Conservation (phyloP, 176 grass and related monocot genomes). For the Elaeis guineensis region DNA sequence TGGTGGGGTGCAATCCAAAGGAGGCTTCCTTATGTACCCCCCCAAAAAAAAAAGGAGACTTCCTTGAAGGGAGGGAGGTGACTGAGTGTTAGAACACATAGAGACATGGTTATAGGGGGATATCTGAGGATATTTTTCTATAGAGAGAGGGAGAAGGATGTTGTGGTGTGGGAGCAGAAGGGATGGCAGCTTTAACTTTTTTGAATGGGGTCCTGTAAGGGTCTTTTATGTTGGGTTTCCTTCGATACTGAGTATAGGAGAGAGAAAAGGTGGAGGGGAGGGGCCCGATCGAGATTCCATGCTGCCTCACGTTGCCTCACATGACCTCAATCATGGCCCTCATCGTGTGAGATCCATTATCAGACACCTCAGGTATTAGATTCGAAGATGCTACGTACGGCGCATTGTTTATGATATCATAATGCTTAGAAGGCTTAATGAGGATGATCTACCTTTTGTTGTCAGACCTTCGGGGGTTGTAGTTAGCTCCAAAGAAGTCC, state of each 20-base stretch:
- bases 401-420: too few relatives aligned
- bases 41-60: background rate
- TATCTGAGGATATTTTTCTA: slow-evolving; percentile 11
- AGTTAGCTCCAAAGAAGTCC: too few relatives aligned
- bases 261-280: background rate
- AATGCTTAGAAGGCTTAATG: too few relatives aligned
- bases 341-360: background rate
- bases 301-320: slow-evolving; percentile 14
- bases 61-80: slow-evolving; percentile 1
- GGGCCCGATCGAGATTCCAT: slow-evolving; percentile 1
- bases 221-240: slow-evolving; percentile 11
- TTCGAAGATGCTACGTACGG: too few relatives aligned
- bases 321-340: slow-evolving; percentile 24
- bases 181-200: slow-evolving; percentile 18
- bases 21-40: background rate
- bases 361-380: too few relatives aligned
- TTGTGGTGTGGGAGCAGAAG: background rate
- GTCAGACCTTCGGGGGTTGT: too few relatives aligned
- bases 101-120: slow-evolving; percentile 17
- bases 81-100: slow-evolving; percentile 2
- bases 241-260: background rate
- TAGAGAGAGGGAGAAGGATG: background rate
- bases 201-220: slow-evolving; percentile 2
- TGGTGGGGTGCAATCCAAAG: too few relatives aligned
- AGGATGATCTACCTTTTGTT: too few relatives aligned